Conservation (phyloP, 108 stramenopile genomes). For the Pseudonitzschia delicatissima region DNA sequence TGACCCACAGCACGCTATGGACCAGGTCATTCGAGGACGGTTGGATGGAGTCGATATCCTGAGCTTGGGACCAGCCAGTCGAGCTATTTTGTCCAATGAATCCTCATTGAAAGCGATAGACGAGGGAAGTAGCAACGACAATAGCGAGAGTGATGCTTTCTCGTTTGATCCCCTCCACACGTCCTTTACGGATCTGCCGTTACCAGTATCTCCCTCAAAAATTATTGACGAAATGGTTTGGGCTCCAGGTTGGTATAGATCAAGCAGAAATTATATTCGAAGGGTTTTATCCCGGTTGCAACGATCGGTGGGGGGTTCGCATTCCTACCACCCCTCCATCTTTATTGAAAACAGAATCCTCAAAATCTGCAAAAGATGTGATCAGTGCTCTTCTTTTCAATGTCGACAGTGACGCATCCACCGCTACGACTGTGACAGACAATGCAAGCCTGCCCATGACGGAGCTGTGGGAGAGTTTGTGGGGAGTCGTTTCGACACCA, state of each 20-base stretch:
- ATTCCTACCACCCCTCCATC: conserved; percentile 16
- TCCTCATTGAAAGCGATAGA: background rate
- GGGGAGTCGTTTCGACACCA: conserved; percentile 33
- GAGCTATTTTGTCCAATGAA: background rate
- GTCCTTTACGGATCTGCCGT: conserved; percentile 15
- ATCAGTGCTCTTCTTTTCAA: background rate
- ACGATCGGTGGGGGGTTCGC: conserved; percentile 55
- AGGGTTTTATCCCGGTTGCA: conserved; percentile 44
- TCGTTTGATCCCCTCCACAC: conserved; percentile 28
- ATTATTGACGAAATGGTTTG: conserved; percentile 46
- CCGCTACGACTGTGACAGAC: conserved; percentile 18
- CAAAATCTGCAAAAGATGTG: background rate
- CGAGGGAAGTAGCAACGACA: background rate
- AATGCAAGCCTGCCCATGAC: conserved; percentile 25
- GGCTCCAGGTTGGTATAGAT: conserved; percentile 36
- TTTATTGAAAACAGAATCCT: background rate
- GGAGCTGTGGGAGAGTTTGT: conserved; percentile 39
- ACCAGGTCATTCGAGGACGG: conserved; percentile 46
- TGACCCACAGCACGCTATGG: conserved; percentile 7
- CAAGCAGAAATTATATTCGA: conserved; percentile 52
- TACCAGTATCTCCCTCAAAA: conserved; percentile 15
- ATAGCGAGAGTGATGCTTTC: background rate
- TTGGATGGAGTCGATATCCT: conserved; percentile 57
- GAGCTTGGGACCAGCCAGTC: conserved; percentile 37
- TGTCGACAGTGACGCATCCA: background rate